Evolutionary conservation across 1,284 basidiomycete genomes (phyloP).

Genomic region (Bondarzewia mesenterica): DNA sequence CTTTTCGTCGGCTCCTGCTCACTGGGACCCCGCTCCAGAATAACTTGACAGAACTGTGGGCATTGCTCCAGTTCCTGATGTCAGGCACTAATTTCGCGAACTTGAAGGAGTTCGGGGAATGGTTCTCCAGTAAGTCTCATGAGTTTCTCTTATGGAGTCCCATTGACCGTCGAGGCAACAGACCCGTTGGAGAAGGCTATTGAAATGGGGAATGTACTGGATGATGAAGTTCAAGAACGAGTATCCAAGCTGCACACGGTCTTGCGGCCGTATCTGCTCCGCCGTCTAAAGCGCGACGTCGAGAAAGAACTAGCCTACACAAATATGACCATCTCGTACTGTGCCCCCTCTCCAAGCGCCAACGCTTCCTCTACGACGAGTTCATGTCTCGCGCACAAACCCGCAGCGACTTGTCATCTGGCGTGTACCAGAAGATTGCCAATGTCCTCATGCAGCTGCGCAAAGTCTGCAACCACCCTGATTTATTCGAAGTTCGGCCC

Average conservation of each 20-base stretch:
- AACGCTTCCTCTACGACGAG: conserved; percentile 96
- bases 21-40: conserved; percentile 96
- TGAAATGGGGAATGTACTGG: conserved; percentile 73
- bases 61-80: conserved; percentile 92
- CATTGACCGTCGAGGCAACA: conserved; percentile 22
- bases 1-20: conserved; percentile 79
- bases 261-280: conserved; percentile 88
- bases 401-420: conserved; percentile 78
- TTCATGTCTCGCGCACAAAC: conserved; percentile 94
- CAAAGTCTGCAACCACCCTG: conserved; percentile 94
- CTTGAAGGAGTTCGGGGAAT: conserved; percentile 90
- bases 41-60: conserved; percentile 94
- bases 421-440: conserved; percentile 86
- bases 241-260: conserved; percentile 90
- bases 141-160: conserved; percentile 1
- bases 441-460: conserved; percentile 96
- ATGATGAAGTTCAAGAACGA: conserved; percentile 83
- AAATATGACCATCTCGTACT: conserved; percentile 94
- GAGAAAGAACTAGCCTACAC: conserved; percentile 92
- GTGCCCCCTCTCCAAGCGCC: conserved; percentile 89
- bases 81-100: conserved; percentile 90
- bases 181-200: conserved; percentile 93
- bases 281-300: conserved; percentile 91
- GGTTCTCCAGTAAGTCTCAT: conserved; percentile 82
- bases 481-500: conserved; percentile 91